Evolutionary conservation across 257 asterid genomes (phyloP).

Genomic region (Ilex aquifolium): DNA sequence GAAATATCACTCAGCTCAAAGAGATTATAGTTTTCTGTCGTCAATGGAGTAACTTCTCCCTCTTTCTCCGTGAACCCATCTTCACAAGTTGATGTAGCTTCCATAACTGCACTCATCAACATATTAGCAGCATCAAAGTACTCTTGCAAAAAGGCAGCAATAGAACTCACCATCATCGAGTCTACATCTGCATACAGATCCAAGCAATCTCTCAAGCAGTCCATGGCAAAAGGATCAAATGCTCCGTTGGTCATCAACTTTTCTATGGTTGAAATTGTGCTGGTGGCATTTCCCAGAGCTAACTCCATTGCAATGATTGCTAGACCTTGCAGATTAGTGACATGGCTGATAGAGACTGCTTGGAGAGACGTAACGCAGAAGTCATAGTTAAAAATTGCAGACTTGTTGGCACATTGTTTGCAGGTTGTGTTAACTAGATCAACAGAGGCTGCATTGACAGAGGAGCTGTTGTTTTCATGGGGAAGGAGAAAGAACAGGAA

Average conservation of each 20-base stretch:
- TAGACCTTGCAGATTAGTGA: conserved; percentile 11
- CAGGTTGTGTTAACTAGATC: conserved; percentile 27
- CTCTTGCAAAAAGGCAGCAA: conserved; percentile 6
- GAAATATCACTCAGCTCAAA: conserved; percentile 18
- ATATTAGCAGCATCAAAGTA: conserved; percentile 15
- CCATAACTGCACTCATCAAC: conserved; percentile 18
- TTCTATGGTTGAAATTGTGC: conserved; percentile 10
- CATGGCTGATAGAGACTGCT: conserved; percentile 12
- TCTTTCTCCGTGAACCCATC: conserved; percentile 22
- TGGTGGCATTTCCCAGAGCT: conserved; percentile 18
- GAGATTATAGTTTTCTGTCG: conserved; percentile 18
- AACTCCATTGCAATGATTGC: conserved; percentile 22
- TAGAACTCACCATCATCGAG: conserved; percentile 8
- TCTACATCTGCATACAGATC: conserved; percentile 18
- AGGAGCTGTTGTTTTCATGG: neutral
- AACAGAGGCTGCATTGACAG: neutral
- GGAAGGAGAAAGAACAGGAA: conserved; percentile 6
- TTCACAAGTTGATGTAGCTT: conserved; percentile 12
- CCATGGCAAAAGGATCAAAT: conserved; percentile 10
- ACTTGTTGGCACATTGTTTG: conserved; percentile 18
- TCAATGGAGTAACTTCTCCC: conserved; percentile 12
- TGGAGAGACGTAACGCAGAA: conserved; percentile 23
- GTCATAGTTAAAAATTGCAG: conserved; percentile 19
- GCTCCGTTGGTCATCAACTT: conserved; percentile 10
- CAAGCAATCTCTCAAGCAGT: conserved; percentile 22